Base-by-base conservation (phyloP, 768 basidiomycete genomes). In the Chalciporus pseudorubinellus region DNA sequence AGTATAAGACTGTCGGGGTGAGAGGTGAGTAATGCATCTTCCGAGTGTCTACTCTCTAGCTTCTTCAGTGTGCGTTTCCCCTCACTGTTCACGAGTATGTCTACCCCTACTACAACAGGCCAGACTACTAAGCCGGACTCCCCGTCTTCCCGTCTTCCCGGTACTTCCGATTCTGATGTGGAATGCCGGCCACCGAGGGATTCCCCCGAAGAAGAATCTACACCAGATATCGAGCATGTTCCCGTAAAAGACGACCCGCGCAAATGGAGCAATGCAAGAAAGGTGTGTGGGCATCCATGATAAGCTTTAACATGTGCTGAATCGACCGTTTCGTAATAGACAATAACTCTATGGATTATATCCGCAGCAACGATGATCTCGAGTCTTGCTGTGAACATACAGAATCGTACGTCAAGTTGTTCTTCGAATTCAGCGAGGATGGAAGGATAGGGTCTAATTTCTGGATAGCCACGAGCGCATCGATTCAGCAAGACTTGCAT, bases 231-330 rank as follows among this genome's bases (percentile, higher is more conserved):
- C 48, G 73, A 74, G 21, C 66, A 70, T 34, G 63, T 62, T 44
- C 48, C 55, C 12, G 84, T 87, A 14, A 59, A 69, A 14, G 76
- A 87, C 54, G 85, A 87, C 64, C 85, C 85, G 12, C 76, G 83
- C 44, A 61, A 70, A 52, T 87, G 85, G 85, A 77, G 79, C 8
- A 51, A 57, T 24, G 45, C 74, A 29, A 75, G 80, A 57, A 87
- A 87, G 75, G 84, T 80, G 45, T 24, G 69, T 55, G 26, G 21
- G 28, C 21, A 36, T 44, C 20, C 44, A 13, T 10, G 11, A 44
- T 46, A 13, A 20, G 21, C 18, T 39, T 55, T 28, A 22, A 10
- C 13, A n/a, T 48, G n/a, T 20, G 31, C 20, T 40, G 41, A 46
- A 24, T 45, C 26, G 22, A 46, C 14, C 41, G 41, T 50, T 39